Evolutionary conservation across 2,329 filamentous ascomycete genomes (phyloP), one percentile per base, ranked within the genome.

Genomic region (Xylariaceae sp.): DNA sequence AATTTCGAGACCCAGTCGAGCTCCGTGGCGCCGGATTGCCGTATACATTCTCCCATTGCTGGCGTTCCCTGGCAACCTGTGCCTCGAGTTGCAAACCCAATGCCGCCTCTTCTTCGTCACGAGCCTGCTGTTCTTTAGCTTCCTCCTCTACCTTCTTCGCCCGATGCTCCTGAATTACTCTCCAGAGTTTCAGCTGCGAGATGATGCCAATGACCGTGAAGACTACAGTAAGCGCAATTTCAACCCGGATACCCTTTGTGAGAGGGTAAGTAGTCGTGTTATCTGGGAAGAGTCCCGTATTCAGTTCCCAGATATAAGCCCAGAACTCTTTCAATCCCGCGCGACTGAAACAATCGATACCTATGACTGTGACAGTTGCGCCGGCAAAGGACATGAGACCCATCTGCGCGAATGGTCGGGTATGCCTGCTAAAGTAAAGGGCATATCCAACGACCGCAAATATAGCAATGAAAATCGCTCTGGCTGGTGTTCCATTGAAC

Each of bases 321-420:
- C 93, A 97, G 66, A 97, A 97, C 72, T 97, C 93, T 73, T 96
- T 97, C 67, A 96, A 77, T 0, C 93, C 93, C n/a, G 92, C 91
- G 63, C 86, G 81, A 68, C 87, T 93, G 68, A 93, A 95, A 73
- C 91, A 96, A 72, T 97, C 93, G 59, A 97, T 89, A 2, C 93
- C 93, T 2, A 97, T 75, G 11, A 96, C 83, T 0, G 88, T 80
- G 2, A 84, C 84, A 0, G 91, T 96, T 2, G 91, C 88, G 6
- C 93, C 93, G 3, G 85, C 82, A 70, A 97, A 95, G 0, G 92
- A 84, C 10, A 91, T 91, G 52, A 84, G 84, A 10, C 78, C 78
- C 44, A 97, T 93, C 53, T 96, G 76, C 1, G 86, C 88, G 73
- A 93, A 93, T 9, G 85, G 84, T 48, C 91, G 83, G 0, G 91